A percentile compares a stretch with the other conserved stretches of the same genome.
These are phyloP conservation scores for Aspergillus cejpii DNA, from an alignment of 2,329 filamentous ascomycete genomes.

Conservation along the genomic window DNA sequence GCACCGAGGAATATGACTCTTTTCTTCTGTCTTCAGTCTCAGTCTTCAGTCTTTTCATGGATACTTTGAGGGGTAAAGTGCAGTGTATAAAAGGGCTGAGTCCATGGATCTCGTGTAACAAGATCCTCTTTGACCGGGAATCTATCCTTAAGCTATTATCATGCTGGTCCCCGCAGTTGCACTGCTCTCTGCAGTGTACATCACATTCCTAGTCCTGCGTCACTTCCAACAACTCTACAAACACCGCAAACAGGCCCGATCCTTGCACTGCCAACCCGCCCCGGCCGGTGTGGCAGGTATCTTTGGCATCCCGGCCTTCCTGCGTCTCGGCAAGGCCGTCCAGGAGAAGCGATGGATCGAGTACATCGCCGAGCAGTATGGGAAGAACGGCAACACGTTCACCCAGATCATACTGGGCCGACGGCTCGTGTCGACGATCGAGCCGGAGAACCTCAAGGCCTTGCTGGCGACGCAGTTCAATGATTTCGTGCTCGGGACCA, in stretches of 20 bases:
- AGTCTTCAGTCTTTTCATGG: too few relatives aligned
- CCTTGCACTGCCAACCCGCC: conserved; percentile 23
- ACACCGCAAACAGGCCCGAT: conserved; percentile 22
- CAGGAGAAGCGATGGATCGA: conserved; percentile 29
- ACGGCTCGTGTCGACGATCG: conserved; percentile 26
- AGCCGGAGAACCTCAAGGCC: conserved; percentile 67
- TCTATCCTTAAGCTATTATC: too few relatives aligned
- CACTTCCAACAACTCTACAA: conserved; percentile 18
- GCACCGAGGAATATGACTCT: too few relatives aligned
- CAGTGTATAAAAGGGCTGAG: too few relatives aligned
- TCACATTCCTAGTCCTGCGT: conserved; percentile 19
- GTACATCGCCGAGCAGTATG: conserved; percentile 21
- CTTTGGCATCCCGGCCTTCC: conserved; percentile 24
- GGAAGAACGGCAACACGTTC: conserved; percentile 22
- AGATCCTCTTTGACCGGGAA: too few relatives aligned
- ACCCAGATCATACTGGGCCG: conserved; percentile 17
- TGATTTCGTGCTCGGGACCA: conserved; percentile 72
- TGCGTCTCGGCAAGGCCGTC: conserved; percentile 20
- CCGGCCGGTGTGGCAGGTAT: conserved; percentile 8
- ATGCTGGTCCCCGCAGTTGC: conserved; percentile 21
- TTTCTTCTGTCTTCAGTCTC: too few relatives aligned
- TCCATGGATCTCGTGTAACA: not conserved
- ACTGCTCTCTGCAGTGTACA: conserved; percentile 17
- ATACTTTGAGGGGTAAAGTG: too few relatives aligned
- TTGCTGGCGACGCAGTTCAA: conserved; percentile 74